Evolutionary conservation across 2,329 filamentous ascomycete species (phyloP).

Genomic region (Phyllosticta citriasiana): DNA sequence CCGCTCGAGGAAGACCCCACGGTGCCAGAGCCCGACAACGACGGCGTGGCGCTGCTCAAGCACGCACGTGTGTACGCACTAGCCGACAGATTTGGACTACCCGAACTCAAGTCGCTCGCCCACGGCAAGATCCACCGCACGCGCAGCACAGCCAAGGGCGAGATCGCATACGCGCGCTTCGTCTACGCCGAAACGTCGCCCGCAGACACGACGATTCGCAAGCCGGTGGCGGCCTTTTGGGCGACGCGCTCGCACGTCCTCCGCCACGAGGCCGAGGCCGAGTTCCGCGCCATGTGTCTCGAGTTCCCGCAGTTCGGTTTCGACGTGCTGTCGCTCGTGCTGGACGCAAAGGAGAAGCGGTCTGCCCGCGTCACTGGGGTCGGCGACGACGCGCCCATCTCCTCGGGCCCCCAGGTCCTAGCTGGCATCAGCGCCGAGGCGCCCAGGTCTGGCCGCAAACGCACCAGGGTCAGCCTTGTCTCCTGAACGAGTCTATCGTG

Average conservation of each 20-base stretch:
- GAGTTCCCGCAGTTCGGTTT: constrained; percentile 89
- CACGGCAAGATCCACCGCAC: constrained; percentile 89
- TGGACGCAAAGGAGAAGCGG: constrained; percentile 41
- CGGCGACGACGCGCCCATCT: neutral
- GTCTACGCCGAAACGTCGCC: constrained; percentile 67
- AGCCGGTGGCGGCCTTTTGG: constrained; percentile 85
- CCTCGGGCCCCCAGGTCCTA: neutral
- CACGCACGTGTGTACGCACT: constrained; percentile 87
- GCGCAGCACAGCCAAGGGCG: constrained; percentile 75
- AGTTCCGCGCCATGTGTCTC: constrained; percentile 76
- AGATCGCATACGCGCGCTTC: constrained; percentile 85
- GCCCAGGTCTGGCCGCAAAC: neutral
- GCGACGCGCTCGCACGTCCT: constrained; percentile 69
- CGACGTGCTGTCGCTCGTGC: constrained; percentile 67
- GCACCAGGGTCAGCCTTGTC: neutral
- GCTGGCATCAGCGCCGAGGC: neutral
- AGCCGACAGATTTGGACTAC: constrained; percentile 62
- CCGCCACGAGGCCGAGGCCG: constrained; percentile 73
- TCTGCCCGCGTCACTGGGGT: neutral
- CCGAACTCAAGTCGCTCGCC: constrained; percentile 61
- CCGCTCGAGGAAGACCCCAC: constrained; percentile 59
- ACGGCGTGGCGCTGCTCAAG: constrained; percentile 74
- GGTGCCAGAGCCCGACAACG: constrained; percentile 58
- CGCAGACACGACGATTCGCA: constrained; percentile 64
- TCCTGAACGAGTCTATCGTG: neutral